Evolutionary conservation across 495 filamentous ascomycete species (phyloP), one percentile per base, ranked within the genome.

Genomic region (Aspergillus egyptiacus): DNA sequence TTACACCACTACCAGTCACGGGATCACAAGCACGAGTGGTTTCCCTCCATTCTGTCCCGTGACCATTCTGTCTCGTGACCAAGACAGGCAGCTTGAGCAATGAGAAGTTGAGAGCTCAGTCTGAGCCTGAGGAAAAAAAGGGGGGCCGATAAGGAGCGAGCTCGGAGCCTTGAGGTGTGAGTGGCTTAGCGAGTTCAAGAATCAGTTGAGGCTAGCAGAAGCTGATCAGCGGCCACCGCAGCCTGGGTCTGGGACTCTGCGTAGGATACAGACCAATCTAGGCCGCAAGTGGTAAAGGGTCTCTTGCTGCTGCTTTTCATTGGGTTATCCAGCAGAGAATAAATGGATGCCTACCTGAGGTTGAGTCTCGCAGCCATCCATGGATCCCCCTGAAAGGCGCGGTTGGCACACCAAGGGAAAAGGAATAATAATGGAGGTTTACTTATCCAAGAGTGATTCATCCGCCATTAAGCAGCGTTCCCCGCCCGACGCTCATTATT

Each of bases 281-380:
- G 43, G 27, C 58, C 54, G 49, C 23, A 55, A 47, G 18, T 46
- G 28, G 58, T 28, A 57, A 51, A 14, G 42, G 18, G 24, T 31
- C 28, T 5, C 14, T 35, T 27, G 6, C 2, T 8, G 3, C 6
- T 2, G 18, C 28, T 3, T 19, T 35, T 20, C 25, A 60, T 60
- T 61, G 58, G 58, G 18, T 28, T 27, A 13, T 22, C 18, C 22
- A 30, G 31, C 11, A 17, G 33, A 17, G 33, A 38, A 23, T 41
- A 38, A 48, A 40, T 49, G 40, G 53, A 59, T 55, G 56, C 46
- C 47, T 53, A 43, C n/a, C n/a, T n/a, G n/a, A n/a, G 54, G 37
- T 48, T 54, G 46, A 50, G 42, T 53, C 28, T 46, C 41, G 55
- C 39, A 47, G 45, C 37, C 53, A 48, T 24, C 47, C 27, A 41